These are phyloP conservation scores for Hyphodiscus hymeniophilus DNA, from an alignment of 495 filamentous ascomycete species.

Conservation along the genomic window DNA sequence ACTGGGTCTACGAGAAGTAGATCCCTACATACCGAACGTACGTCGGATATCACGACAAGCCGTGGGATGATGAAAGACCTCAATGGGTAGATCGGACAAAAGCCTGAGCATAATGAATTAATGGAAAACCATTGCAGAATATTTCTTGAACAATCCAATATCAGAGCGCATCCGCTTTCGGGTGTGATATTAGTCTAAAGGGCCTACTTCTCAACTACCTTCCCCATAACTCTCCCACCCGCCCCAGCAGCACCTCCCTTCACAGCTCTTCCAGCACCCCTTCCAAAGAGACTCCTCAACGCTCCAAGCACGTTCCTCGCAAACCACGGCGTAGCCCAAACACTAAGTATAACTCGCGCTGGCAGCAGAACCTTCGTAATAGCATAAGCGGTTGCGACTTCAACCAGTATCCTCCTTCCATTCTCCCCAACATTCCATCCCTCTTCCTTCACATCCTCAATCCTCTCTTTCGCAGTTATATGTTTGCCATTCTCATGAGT, in stretches of 20 bases:
- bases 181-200: background rate
- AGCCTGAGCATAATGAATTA: background rate
- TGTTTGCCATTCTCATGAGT: slow-evolving; percentile 1
- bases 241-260: background rate
- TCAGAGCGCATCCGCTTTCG: background rate
- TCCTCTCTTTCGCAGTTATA: slow-evolving; percentile 9
- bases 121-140: too few relatives aligned
- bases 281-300: slow-evolving; percentile 9
- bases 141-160: too few relatives aligned
- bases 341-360: slow-evolving; percentile 60
- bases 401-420: slow-evolving; percentile 49
- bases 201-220: background rate
- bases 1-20: slow-evolving; percentile 93
- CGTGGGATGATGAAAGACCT: too few relatives aligned
- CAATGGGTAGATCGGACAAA: background rate
- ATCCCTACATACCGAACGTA: slow-evolving; percentile 4
- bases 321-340: slow-evolving; percentile 94
- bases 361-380: slow-evolving; percentile 80
- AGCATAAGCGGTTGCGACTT: slow-evolving; percentile 82
- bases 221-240: background rate
- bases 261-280: background rate
- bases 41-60: background rate
- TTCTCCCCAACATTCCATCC: slow-evolving; percentile 16
- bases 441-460: slow-evolving; percentile 13
- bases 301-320: slow-evolving; percentile 54